phyloP scores from a whole-genome alignment of 176 grass and related monocot genomes.

The Stipa capillata region DNA sequence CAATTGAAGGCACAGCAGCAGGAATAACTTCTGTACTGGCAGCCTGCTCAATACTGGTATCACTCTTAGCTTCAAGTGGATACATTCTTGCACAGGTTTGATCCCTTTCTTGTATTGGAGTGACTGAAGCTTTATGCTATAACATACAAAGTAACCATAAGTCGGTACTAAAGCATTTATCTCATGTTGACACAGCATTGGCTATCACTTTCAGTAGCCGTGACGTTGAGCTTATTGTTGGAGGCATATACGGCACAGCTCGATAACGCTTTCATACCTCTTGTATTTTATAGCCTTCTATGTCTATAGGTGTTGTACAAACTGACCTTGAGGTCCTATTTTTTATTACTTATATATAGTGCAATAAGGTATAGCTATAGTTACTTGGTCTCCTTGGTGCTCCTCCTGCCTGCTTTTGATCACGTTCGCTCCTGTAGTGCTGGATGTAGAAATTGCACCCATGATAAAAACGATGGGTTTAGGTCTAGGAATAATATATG shows the following conservation, averaged over 20 bases:
- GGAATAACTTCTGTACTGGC: conserved; percentile 85
- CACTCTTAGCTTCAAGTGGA: conserved; percentile 74
- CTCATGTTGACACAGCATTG: conserved; percentile 61
- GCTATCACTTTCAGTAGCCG: conserved; percentile 70
- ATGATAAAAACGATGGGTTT: background rate
- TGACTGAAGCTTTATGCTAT: background rate
- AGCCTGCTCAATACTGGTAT: conserved; percentile 70
- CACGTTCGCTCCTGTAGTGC: background rate
- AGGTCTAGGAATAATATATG: conserved; percentile 2
- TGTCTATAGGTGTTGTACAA: conserved; percentile 48
- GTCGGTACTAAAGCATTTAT: background rate
- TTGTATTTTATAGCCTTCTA: conserved; percentile 85
- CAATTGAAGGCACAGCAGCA: conserved; percentile 91
- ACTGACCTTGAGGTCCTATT: conserved; percentile 14
- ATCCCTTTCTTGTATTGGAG: background rate
- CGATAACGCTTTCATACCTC: conserved; percentile 95
- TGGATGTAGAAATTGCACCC: background rate
- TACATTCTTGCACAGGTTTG: conserved; percentile 91
- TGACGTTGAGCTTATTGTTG: conserved; percentile 68
- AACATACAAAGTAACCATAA: background rate
- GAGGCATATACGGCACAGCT: conserved; percentile 89
- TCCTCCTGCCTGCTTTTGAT: background rate
- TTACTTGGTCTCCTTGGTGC: background rate
- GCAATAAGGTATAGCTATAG: background rate
- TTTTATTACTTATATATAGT: conserved; percentile 16